Evolutionary conservation across 1,284 basidiomycete genomes (phyloP).

Genomic region (Apiotrichum brassicae): DNA sequence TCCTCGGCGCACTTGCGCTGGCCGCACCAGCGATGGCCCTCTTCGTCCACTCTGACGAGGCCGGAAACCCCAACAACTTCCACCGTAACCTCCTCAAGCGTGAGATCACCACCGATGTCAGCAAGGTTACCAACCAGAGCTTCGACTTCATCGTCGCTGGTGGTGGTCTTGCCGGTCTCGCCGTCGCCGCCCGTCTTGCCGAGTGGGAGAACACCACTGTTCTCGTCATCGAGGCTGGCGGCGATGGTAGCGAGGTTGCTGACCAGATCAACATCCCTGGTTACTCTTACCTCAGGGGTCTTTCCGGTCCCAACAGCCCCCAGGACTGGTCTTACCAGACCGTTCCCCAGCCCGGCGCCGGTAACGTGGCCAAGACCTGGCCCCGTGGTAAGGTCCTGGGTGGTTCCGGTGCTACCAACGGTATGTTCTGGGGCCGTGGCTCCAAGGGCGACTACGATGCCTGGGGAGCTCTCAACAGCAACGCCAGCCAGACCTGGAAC

Average conservation of each 20-base stretch:
- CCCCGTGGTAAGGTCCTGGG: slow-evolving; percentile 64
- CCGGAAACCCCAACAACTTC: slow-evolving; percentile 27
- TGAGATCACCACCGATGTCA: slow-evolving; percentile 29
- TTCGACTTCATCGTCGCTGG: slow-evolving; percentile 48
- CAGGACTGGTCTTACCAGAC: slow-evolving; percentile 64
- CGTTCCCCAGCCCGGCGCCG: slow-evolving; percentile 48
- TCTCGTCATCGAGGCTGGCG: slow-evolving; percentile 65
- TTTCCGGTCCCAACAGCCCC: slow-evolving; percentile 40
- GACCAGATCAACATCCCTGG: slow-evolving; percentile 48
- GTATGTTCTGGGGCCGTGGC: slow-evolving; percentile 55
- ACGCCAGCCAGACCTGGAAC: slow-evolving; percentile 38
- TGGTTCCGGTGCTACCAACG: slow-evolving; percentile 63
- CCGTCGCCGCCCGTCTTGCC: slow-evolving; percentile 63
- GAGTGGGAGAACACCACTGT: slow-evolving; percentile 63
- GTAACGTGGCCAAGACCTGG: slow-evolving; percentile 46
- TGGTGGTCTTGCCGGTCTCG: slow-evolving; percentile 67
- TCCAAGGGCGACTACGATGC: slow-evolving; percentile 46
- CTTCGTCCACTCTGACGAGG: neutral
- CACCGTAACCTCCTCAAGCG: slow-evolving; percentile 24
- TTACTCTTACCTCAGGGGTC: slow-evolving; percentile 39
- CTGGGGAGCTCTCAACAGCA: slow-evolving; percentile 45
- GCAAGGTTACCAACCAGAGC: slow-evolving; percentile 23
- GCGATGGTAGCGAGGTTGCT: slow-evolving; percentile 53
- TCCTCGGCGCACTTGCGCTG: slow-evolving; percentile 8
- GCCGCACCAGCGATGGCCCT: neutral